Evolutionary conservation across 768 basidiomycete genomes (phyloP).

Genomic region (Plicaturopsis crispa): DNA sequence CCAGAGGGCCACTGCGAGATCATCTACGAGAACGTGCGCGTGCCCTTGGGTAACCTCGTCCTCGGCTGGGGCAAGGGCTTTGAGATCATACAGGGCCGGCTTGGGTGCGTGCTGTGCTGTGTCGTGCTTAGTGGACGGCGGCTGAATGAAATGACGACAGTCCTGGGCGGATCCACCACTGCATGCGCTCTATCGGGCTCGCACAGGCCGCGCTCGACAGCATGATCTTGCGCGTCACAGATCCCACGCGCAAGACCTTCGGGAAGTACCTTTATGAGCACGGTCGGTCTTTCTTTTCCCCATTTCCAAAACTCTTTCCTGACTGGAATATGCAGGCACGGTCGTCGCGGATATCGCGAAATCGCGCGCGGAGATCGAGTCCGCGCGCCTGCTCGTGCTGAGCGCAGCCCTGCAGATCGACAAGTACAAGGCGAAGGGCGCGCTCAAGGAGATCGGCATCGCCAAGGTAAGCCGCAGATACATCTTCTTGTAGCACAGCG

Average conservation of each 20-base stretch:
- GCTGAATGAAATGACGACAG: constrained; percentile 25
- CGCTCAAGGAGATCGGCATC: constrained; percentile 94
- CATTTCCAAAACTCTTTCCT: neutral
- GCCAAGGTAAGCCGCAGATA: constrained; percentile 61
- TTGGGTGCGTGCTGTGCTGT: constrained; percentile 54
- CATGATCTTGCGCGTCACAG: constrained; percentile 89
- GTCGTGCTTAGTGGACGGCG: neutral
- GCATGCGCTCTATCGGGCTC: constrained; percentile 94
- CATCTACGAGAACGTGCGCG: constrained; percentile 88
- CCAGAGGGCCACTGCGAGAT: constrained; percentile 97
- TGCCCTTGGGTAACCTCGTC: constrained; percentile 77
- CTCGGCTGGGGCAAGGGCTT: constrained; percentile 95
- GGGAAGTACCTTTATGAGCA: constrained; percentile 90
- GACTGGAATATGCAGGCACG: constrained; percentile 47
- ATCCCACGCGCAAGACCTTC: constrained; percentile 86
- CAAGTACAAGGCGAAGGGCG: constrained; percentile 84
- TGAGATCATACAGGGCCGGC: constrained; percentile 95
- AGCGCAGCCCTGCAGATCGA: constrained; percentile 95
- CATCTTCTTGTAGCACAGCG: neutral
- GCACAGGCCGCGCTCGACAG: constrained; percentile 81
- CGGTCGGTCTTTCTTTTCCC: constrained; percentile 36
- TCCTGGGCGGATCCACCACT: constrained; percentile 94
- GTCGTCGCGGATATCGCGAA: constrained; percentile 88
- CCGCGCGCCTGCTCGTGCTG: constrained; percentile 78
- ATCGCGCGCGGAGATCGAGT: constrained; percentile 90